Evolutionary conservation across 2,329 filamentous ascomycete genomes (phyloP), one percentile per base, ranked within the genome.

Genomic region (Xylariaceae sp.): DNA sequence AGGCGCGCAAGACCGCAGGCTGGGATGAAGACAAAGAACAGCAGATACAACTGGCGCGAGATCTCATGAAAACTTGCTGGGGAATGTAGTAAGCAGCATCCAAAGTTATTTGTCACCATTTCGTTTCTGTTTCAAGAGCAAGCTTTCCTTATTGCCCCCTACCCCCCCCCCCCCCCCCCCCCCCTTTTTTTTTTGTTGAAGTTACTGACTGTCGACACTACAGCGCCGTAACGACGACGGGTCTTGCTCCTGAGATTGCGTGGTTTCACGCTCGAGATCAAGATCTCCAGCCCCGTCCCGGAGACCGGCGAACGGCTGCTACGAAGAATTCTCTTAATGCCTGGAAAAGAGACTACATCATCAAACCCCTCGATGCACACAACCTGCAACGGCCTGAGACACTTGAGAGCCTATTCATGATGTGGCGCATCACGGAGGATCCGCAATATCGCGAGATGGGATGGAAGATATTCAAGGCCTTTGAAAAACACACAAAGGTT

Each of bases 401-500:
- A 0, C 86, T 96, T 12, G 93, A 98, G 77, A 92, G 87, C 51
- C 77, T 98, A 60, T 92, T 98, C 68, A 95, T 97, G 77, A 96
- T 98, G 91, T 98, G 92, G 89, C 88, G 93, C 56, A 95, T 98
- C 72, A 97, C 93, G 0, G 90, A 89, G 23, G 91, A 98, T 60
- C 80, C 84, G 20, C 86, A 85, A 59, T 98, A 98, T 74, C 84
- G 93, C 20, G 86, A 96, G 66, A 96, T 92, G 93, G 93, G 93
- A 9, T 98, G 93, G 93, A 88, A 96, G 67, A 97, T 98, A 86
- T 98, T 98, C 77, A 86, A 90, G 70, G 85, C 88, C 0, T 98
- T 97, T 70, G 79, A 93, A 71, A 88, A 89, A 66, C 83, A 68
- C 43, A 64, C 65, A 1, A 63, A 58, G 20, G 7, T 62, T 2